These are phyloP conservation scores for Mitragyna speciosa DNA, from an alignment of 257 asterid species.

Conservation along the genomic window DNA sequence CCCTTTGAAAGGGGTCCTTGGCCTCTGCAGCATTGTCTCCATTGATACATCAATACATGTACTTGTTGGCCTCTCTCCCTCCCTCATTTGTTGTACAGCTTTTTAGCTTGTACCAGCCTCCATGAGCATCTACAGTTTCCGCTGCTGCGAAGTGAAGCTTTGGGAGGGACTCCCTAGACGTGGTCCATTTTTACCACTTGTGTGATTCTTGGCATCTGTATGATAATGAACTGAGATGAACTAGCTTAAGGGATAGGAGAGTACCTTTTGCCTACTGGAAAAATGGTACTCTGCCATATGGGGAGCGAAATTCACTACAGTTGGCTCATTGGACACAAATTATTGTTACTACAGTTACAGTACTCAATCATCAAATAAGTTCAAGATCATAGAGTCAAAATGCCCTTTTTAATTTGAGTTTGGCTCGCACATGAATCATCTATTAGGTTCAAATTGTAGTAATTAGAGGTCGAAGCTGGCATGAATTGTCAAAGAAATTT, in stretches of 20 bases:
- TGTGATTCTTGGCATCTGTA: not conserved
- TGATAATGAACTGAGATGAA: no score
- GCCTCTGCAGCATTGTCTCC: constrained; percentile 33
- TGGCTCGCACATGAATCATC: not conserved
- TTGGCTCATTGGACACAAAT: not conserved
- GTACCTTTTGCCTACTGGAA: no score
- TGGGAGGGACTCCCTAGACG: no score
- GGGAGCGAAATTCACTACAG: no score
- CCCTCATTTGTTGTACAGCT: not conserved
- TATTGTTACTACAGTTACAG: no score
- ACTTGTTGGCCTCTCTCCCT: constrained; percentile 8
- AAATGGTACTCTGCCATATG: no score
- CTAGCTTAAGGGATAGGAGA: no score
- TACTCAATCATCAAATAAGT: no score
- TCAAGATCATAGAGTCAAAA: no score
- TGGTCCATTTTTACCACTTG: not conserved
- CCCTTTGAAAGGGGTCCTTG: constrained; percentile 27
- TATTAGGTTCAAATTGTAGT: not conserved
- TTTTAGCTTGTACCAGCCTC: not conserved
- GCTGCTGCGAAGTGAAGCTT: not conserved
- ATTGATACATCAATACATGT: constrained; percentile 4
- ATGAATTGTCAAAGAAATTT: no score
- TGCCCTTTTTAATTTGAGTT: not conserved
- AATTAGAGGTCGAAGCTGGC: no score
- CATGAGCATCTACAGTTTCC: not conserved